These are phyloP conservation scores for Magnaporthiopsis poae DNA, from an alignment of 2,329 filamentous ascomycete species.

Conservation along the genomic window DNA sequence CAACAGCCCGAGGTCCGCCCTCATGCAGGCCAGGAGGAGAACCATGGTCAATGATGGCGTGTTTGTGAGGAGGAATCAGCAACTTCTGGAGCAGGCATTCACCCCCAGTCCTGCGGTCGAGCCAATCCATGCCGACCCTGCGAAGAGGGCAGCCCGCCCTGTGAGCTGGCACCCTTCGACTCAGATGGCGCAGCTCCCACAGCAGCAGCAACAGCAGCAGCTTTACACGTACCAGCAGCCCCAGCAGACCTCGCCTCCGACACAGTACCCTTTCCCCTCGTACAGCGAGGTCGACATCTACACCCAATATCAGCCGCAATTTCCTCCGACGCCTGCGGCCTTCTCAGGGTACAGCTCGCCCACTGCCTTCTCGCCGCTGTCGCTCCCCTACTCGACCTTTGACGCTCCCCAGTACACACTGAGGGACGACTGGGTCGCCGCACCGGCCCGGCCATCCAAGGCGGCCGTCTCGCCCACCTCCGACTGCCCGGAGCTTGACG, in stretches of 20 bases:
- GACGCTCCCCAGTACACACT: constrained; percentile 31
- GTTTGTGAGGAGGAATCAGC: constrained; percentile 36
- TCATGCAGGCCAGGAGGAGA: constrained; percentile 41
- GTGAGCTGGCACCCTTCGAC: constrained; percentile 69
- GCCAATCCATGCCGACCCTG: constrained; percentile 23
- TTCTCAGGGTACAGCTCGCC: constrained; percentile 53
- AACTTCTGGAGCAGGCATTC: constrained; percentile 34
- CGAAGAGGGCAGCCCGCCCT: constrained; percentile 42
- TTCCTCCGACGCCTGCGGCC: constrained; percentile 42
- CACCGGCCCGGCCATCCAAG: constrained; percentile 13
- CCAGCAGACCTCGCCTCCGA: constrained; percentile 22
- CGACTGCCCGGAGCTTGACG: constrained; percentile 1
- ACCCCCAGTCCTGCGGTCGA: constrained; percentile 25
- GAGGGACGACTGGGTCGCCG: constrained; percentile 27
- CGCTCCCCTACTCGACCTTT: constrained; percentile 34
- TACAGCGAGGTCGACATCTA: constrained; percentile 29
- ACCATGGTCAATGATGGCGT: constrained; percentile 44
- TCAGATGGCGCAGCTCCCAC: constrained; percentile 22
- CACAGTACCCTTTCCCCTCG: constrained; percentile 30
- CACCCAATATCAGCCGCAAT: constrained; percentile 22
- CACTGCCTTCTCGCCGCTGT: constrained; percentile 43
- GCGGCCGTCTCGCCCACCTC: constrained; percentile 11
- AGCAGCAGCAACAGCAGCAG: constrained; percentile 22
- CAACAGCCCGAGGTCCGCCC: constrained; percentile 55
- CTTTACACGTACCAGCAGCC: constrained; percentile 27